Percentiles rank a stretch among this genome's conserved stretches.
Conservation (phyloP, 2,329 filamentous ascomycete species). For the Ambrosiella beaveri region DNA sequence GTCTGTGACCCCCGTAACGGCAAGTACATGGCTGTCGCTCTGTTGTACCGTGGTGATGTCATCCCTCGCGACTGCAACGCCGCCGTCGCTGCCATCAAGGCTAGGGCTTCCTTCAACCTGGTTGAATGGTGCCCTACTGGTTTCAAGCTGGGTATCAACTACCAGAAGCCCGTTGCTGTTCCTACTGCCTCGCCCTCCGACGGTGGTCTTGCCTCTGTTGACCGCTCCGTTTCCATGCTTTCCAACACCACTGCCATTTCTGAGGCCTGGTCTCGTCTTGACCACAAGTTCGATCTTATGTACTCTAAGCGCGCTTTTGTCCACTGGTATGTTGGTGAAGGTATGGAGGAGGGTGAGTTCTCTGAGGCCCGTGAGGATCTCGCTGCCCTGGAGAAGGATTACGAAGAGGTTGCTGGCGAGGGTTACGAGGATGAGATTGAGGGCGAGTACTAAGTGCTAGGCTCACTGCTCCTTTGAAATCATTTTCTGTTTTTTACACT, state of each 20-base stretch:
- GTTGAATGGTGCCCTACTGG: constrained; percentile 62
- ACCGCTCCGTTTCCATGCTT: constrained; percentile 51
- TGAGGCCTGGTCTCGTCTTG: constrained; percentile 54
- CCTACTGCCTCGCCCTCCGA: constrained; percentile 33
- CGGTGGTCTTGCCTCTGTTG: constrained; percentile 42
- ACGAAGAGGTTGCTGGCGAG: constrained; percentile 68
- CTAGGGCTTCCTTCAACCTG: constrained; percentile 55
- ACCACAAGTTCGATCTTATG: constrained; percentile 64
- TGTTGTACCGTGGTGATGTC: constrained; percentile 55
- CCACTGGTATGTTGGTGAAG: constrained; percentile 71
- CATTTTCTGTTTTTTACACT: not conserved
- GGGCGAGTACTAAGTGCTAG: constrained; percentile 54
- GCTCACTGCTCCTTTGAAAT: constrained; percentile 7
- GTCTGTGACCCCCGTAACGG: constrained; percentile 57
- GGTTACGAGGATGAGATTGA: constrained; percentile 49
- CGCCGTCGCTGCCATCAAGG: constrained; percentile 50
- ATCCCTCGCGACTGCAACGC: constrained; percentile 53
- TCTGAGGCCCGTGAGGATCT: constrained; percentile 74
- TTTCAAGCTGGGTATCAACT: constrained; percentile 63
- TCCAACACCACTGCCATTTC: constrained; percentile 61
- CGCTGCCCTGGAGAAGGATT: constrained; percentile 71
- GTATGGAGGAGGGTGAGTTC: constrained; percentile 87
- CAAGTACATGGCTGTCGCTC: constrained; percentile 60
- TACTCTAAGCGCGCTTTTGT: constrained; percentile 63
- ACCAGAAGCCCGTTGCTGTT: constrained; percentile 47